Evolutionary conservation across 108 stramenopile species (phyloP).

Genomic region (Skeletonema potamos): DNA sequence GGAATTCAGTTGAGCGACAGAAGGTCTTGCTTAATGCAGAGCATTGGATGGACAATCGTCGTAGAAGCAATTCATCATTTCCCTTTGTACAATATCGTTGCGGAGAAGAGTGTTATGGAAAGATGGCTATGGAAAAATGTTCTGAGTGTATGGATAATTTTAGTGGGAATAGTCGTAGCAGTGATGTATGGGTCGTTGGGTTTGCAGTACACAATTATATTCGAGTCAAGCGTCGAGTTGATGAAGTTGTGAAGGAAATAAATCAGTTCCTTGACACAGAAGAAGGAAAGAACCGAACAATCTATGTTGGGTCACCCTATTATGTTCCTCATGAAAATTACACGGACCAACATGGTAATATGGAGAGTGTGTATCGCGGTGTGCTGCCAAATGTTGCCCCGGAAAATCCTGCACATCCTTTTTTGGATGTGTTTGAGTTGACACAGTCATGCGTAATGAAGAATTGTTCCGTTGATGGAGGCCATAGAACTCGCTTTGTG

Average conservation of each 20-base stretch:
- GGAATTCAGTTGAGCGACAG: background rate
- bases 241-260: background rate
- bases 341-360: background rate
- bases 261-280: background rate
- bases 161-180: background rate
- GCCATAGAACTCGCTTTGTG: conserved; percentile 17
- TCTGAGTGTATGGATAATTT: background rate
- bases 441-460: conserved; percentile 14
- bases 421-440: conserved; percentile 18
- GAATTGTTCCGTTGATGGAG: conserved; percentile 25
- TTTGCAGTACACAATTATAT: background rate
- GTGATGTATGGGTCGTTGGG: background rate
- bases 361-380: background rate
- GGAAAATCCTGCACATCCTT: background rate
- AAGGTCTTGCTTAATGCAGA: background rate
- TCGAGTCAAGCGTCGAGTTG: background rate
- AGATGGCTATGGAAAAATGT: background rate
- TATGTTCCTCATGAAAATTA: background rate
- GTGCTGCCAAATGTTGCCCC: conserved; percentile 5
- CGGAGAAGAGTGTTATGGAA: conserved; percentile 5
- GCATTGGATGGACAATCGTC: background rate
- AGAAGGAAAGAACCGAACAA: background rate
- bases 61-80: background rate
- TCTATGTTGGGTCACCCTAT: background rate
- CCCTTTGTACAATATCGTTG: conserved; percentile 4